Evolutionary conservation across 768 basidiomycete species (phyloP).

Genomic region (Tricholoma sp.): DNA sequence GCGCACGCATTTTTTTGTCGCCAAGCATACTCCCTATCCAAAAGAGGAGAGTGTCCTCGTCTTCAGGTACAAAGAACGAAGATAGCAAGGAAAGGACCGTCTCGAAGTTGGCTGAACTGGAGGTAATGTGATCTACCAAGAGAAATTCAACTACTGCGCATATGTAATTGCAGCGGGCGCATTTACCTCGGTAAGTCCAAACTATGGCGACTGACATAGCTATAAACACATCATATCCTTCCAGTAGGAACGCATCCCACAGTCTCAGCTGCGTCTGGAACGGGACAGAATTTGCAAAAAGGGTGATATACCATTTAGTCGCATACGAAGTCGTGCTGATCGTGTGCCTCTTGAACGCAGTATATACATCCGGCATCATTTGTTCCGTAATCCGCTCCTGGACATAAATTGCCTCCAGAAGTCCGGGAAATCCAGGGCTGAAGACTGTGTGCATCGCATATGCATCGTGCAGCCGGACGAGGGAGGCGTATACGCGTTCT

Average conservation of each 20-base stretch:
- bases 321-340: constrained; percentile 94
- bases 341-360: constrained; percentile 80
- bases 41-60: constrained; percentile 73
- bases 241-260: constrained; percentile 92
- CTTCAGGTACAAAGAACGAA: constrained; percentile 91
- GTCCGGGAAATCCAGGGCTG: constrained; percentile 90
- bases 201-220: constrained; percentile 83
- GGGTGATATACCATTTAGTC: constrained; percentile 99
- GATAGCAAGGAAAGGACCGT: constrained; percentile 87
- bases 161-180: not conserved
- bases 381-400: constrained; percentile 86
- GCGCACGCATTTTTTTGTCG: constrained; percentile 60
- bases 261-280: constrained; percentile 92
- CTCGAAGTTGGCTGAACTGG: constrained; percentile 80
- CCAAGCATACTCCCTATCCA: constrained; percentile 71
- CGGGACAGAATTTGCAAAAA: constrained; percentile 93
- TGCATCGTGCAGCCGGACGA: constrained; percentile 85
- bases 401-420: constrained; percentile 93
- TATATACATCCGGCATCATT: constrained; percentile 87
- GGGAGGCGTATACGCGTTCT: constrained; percentile 77
- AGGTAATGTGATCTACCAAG: constrained; percentile 73
- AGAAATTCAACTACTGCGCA: not conserved
- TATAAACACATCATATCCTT: constrained; percentile 86
- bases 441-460: constrained; percentile 89
- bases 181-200: constrained; percentile 84